phyloP scores from a whole-genome alignment of 1,284 basidiomycete genomes.

The Sphaerobolus stellatus region DNA sequence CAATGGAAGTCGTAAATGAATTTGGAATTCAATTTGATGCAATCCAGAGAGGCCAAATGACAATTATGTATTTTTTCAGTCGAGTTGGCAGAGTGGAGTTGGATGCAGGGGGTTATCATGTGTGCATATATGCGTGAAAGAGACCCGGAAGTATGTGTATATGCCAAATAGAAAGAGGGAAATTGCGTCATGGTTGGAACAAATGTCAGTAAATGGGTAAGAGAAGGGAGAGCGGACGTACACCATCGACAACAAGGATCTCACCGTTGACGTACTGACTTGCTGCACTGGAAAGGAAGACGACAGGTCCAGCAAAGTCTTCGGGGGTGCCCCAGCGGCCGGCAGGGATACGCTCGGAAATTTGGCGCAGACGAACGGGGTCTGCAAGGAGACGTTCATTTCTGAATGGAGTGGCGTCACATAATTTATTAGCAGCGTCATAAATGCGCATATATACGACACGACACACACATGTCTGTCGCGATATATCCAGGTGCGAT shows the following conservation, averaged over 20 bases:
- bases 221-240: constrained; percentile 15
- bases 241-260: constrained; percentile 76
- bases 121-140: neutral
- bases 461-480: constrained; percentile 79
- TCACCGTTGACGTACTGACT: constrained; percentile 92
- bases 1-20: constrained; percentile 27
- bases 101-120: neutral
- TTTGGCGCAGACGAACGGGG: constrained; percentile 77
- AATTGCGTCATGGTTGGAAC: neutral
- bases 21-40: neutral
- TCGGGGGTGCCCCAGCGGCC: constrained; percentile 85
- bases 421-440: constrained; percentile 24
- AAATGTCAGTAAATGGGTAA: neutral
- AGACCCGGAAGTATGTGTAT: neutral
- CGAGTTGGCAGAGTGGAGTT: neutral
- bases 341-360: constrained; percentile 90
- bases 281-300: constrained; percentile 87
- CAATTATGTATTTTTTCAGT: neutral
- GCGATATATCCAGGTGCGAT: constrained; percentile 91
- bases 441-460: constrained; percentile 31
- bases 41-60: neutral
- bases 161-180: neutral
- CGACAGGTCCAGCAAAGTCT: constrained; percentile 88
- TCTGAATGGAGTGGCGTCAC: constrained; percentile 50
- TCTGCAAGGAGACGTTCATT: constrained; percentile 78